These are phyloP conservation scores for Nigrospora sphaerica DNA, from an alignment of 2,329 filamentous ascomycete species.

Conservation along the genomic window DNA sequence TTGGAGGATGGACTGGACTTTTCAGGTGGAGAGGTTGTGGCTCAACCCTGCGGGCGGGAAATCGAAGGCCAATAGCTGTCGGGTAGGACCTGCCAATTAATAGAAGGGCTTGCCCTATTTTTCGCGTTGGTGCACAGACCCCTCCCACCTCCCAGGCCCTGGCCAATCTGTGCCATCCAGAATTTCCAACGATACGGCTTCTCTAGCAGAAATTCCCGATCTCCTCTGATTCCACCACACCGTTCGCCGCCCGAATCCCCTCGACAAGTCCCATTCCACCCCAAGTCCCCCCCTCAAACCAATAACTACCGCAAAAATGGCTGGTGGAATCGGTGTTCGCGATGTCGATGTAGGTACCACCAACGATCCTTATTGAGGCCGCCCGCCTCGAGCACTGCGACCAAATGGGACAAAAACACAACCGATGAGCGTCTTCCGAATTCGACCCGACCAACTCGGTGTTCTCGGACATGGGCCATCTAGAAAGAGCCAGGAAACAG, in stretches of 20 bases:
- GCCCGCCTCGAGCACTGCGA: constrained; percentile 4
- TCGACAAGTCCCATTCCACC: neutral
- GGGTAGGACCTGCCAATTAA: no score
- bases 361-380: constrained; percentile 11
- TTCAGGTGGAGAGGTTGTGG: no score
- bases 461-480: neutral
- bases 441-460: neutral
- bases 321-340: constrained; percentile 72
- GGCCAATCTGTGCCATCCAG: no score
- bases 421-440: neutral
- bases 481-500: constrained; percentile 13
- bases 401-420: constrained; percentile 1
- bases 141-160: no score
- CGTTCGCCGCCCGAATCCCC: neutral
- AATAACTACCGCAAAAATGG: constrained; percentile 48
- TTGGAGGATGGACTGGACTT: no score
- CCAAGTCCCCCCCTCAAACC: neutral
- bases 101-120: no score
- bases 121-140: no score
- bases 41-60: no score
- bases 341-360: constrained; percentile 70
- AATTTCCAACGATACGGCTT: no score
- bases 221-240: neutral
- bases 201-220: neutral
- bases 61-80: no score